A percentile compares a stretch with the other conserved stretches of the same genome.
Evolutionary conservation across 495 filamentous ascomycete species (phyloP).

Genomic region (Neurospora terricola): DNA sequence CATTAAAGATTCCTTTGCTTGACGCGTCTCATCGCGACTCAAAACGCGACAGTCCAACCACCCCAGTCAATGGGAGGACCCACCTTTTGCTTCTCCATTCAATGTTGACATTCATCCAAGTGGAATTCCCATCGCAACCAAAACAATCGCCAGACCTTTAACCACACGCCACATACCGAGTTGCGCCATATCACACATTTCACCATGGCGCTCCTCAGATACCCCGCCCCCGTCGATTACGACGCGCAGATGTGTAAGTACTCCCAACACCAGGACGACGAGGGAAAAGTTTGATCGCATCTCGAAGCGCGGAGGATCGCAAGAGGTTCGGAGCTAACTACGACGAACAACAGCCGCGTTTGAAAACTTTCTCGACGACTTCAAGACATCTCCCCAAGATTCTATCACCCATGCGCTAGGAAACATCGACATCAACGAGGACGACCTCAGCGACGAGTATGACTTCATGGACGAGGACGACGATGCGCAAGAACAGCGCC

Average conservation of each 20-base stretch:
- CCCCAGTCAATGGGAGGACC: background rate
- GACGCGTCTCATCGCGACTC: background rate
- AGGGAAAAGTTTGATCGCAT: background rate
- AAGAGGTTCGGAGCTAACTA: background rate
- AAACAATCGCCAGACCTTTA: background rate
- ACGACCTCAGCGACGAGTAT: conserved; percentile 85
- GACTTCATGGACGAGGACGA: conserved; percentile 89
- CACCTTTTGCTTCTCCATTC: background rate
- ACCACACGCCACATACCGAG: background rate
- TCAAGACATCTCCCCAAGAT: conserved; percentile 75
- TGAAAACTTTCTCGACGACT: conserved; percentile 75
- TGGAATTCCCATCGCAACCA: background rate
- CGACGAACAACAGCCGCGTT: conserved; percentile 53
- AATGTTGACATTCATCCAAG: background rate
- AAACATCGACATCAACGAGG: conserved; percentile 76
- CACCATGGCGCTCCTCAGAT: conserved; percentile 71
- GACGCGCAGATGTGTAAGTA: conserved; percentile 64
- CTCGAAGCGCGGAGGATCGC: background rate
- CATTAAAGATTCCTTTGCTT: background rate
- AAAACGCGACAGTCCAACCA: background rate
- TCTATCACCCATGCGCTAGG: conserved; percentile 66
- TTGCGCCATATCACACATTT: background rate
- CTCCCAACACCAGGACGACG: background rate
- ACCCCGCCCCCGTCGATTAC: conserved; percentile 72
- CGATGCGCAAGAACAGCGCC: conserved; percentile 39